Conservation (phyloP, 768 basidiomycete genomes). For the Pluteus cervinus region DNA sequence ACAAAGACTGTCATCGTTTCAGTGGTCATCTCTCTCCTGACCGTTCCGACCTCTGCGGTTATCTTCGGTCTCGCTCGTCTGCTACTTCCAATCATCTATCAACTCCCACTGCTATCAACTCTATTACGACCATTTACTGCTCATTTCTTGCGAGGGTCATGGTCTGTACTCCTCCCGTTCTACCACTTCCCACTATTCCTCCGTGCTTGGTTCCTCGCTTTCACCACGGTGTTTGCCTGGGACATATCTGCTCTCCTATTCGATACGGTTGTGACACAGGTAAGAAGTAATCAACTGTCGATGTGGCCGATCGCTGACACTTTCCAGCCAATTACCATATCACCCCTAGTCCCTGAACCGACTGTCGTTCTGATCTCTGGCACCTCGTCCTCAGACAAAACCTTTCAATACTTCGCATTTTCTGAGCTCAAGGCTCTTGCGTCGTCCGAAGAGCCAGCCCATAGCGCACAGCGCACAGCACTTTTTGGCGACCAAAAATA, state of each 20-base stretch:
- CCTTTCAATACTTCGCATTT: conserved; percentile 63
- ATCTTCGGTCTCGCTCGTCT: conserved; percentile 45
- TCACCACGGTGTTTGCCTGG: conserved; percentile 53
- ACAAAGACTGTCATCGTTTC: conserved; percentile 30
- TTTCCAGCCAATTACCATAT: conserved; percentile 41
- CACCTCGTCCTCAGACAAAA: conserved; percentile 41
- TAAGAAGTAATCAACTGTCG: conserved; percentile 18
- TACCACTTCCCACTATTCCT: conserved; percentile 37
- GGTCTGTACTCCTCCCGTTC: conserved; percentile 46
- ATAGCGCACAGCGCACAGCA: conserved; percentile 39
- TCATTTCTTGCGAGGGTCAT: conserved; percentile 56
- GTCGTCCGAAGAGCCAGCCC: conserved; percentile 31
- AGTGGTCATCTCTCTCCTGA: conserved; percentile 32
- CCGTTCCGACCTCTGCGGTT: conserved; percentile 29
- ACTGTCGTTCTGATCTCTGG: conserved; percentile 59
- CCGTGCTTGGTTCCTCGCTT: conserved; percentile 43
- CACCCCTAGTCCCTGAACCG: conserved; percentile 41
- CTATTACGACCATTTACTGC: conserved; percentile 55
- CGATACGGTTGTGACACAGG: conserved; percentile 53
- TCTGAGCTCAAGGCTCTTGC: conserved; percentile 53
- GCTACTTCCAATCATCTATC: conserved; percentile 45
- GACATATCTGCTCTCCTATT: conserved; percentile 59
- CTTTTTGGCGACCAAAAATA: conserved; percentile 69
- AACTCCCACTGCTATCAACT: conserved; percentile 43
- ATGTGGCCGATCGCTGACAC: conserved; percentile 5